Evolutionary conservation across 2,329 filamentous ascomycete genomes (phyloP).

Genomic region (Xenoacremonium recifei): DNA sequence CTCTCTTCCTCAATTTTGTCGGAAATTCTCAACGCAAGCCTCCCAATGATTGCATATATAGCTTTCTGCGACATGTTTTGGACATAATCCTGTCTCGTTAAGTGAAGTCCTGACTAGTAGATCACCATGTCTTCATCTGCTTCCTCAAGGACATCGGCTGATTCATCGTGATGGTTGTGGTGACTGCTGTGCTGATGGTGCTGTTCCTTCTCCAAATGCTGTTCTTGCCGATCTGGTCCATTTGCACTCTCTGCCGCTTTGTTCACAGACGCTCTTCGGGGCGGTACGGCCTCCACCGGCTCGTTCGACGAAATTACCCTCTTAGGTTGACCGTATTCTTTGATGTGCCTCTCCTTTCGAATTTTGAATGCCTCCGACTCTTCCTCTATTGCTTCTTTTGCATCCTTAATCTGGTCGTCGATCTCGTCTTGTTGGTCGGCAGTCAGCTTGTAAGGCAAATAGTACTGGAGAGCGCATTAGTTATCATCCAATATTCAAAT

Average conservation of each 20-base stretch:
- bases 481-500: conserved; percentile 1
- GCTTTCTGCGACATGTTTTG: no score
- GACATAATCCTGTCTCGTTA: no score
- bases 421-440: conserved; percentile 68
- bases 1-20: no score
- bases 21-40: no score
- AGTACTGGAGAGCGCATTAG: conserved; percentile 58
- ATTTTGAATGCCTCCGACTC: conserved; percentile 64
- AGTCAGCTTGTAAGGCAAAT: conserved; percentile 77
- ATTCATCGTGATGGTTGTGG: conserved; percentile 62
- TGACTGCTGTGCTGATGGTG: conserved; percentile 10
- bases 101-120: conserved; percentile 66
- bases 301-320: conserved; percentile 1
- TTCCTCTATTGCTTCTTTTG: conserved; percentile 59
- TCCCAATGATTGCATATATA: no score
- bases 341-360: conserved; percentile 39
- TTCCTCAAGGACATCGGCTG: conserved; percentile 76
- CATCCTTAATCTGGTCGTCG: conserved; percentile 65
- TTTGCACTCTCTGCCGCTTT: conserved; percentile 5
- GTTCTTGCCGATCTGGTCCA: conserved; percentile 6
- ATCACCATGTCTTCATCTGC: conserved; percentile 90
- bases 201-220: conserved; percentile 12
- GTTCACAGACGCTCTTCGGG: no score
- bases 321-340: conserved; percentile 18
- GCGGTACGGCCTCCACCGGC: no score